Base-by-base conservation (phyloP, 345 rosid genomes). In the Dipteronia sinensis region DNA sequence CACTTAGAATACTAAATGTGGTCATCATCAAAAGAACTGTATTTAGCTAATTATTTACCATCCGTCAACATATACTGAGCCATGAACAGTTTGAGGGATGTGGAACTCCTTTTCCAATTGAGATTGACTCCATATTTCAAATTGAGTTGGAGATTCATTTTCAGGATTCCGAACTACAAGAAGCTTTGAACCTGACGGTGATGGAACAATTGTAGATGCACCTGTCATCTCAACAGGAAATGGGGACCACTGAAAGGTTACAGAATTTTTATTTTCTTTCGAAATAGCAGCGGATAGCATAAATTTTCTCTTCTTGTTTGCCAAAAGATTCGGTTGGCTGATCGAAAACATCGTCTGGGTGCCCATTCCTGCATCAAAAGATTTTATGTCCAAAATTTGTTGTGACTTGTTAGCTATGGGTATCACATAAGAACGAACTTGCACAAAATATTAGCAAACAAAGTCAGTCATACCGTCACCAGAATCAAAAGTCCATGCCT, bases 211-310 rank as follows among this genome's bases (percentile, higher is more conserved):
- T 62, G 88, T 80, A 11, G 99, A 87, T 38, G 87, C 91, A 22
- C 88, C 93, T 13, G 87, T 79, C 95, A 90, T 86, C 90, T 96
- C 97, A 1, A 91, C 38, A 20, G 99, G 98, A 85, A 96, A 96
- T 16, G 95, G 89, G 15, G 92, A 81, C 97, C 99, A 94, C 34
- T 86, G 86, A 78, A 96, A 87, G 70, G 79, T 81, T 7, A 85
- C 78, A 56, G 88, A 78, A 73, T 83, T 77, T 44, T 71, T 69
- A 81, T 74, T 82, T 61, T 83, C 87, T 17, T 87, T 85, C 0
- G 82, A 83, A 68, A 96, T 87, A 80, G 79, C 88, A 71, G 89
- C 76, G 12, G 93, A 90, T 56, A 90, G 80, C 79, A 87, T 81
- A 74, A 78, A 91, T 75, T 89, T 88, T 71, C 86, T 91, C 84